phyloP scores from a whole-genome alignment of 805 yeast genomes.

The Jamesozyma lodderae region DNA sequence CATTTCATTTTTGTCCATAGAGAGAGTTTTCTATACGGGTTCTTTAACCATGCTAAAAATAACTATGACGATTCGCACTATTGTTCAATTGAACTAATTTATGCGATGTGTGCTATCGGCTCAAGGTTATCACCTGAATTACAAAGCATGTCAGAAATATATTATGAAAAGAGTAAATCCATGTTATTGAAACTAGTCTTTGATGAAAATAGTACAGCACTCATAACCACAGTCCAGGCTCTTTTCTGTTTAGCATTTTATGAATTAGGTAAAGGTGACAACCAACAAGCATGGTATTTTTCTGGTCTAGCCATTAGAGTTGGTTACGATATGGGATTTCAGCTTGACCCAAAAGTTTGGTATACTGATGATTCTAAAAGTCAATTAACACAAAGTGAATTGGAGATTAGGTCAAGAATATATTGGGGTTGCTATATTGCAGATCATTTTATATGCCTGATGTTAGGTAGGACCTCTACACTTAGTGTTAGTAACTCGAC shows the following conservation, averaged over 20 bases:
- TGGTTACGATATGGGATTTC: conserved; percentile 59
- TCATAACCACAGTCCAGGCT: conserved; percentile 50
- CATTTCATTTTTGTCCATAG: conserved; percentile 53
- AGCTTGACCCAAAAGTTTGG: conserved; percentile 55
- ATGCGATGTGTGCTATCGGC: conserved; percentile 53
- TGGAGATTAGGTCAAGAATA: conserved; percentile 48
- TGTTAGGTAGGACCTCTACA: conserved; percentile 50
- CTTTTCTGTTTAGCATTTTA: conserved; percentile 50
- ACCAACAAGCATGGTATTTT: conserved; percentile 54
- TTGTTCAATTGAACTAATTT: conserved; percentile 46
- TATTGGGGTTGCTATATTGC: conserved; percentile 62
- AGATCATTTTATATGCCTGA: conserved; percentile 52
- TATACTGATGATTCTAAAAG: conserved; percentile 31
- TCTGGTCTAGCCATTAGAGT: conserved; percentile 55
- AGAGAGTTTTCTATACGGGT: conserved; percentile 52
- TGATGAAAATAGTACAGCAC: conserved; percentile 31
- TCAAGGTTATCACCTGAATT: conserved; percentile 40
- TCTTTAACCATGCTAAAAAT: conserved; percentile 45
- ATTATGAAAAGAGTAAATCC: conserved; percentile 40
- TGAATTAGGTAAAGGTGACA: conserved; percentile 51
- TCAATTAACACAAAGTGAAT: conserved; percentile 40
- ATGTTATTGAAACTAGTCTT: conserved; percentile 33
- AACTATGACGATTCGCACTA: conserved; percentile 35
- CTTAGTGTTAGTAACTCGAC: conserved; percentile 50
- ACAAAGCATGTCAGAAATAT: conserved; percentile 35